Evolutionary conservation across 192 early-diverging fungal species (phyloP), one percentile per base, ranked within the genome.

Genomic region (Podila epicladia): DNA sequence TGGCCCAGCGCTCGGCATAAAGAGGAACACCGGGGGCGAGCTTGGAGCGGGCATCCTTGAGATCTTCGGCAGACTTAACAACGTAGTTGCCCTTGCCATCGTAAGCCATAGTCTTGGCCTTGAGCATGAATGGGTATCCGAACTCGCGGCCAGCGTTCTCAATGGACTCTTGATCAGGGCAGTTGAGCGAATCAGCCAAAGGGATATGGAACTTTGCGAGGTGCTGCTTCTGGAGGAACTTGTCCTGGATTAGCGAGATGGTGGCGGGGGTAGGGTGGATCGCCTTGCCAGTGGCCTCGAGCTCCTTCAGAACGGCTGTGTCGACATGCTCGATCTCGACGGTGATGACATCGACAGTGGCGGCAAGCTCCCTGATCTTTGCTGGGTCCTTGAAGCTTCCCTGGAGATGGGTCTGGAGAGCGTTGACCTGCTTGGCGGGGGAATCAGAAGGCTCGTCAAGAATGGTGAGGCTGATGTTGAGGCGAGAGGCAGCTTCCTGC

Each of bases 281-380:
- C 2, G 87, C 76, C 22, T 69, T 84, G 58, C 69, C 85, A 61
- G 87, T 82, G 26, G 68, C 67, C 58, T 92, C 90, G 15, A 95
- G 83, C 50, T 87, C 87, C 57, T 90, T 90, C 24, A 92, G 86
- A 50, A 87, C 85, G 4, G 78, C 72, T 37, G 88, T 85, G 82
- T 97, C 88, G 49, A 99, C 96, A 71, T 99, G 98, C 87, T 99
- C 98, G 53, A 99, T 99, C 85, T 99, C 97, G n/a, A 96, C 92
- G 0, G 98, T 99, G 32, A 99, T 88, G 22, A 98, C 90, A 78
- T 95, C 90, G 51, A 90, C 92, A 29, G 87, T 72, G 17, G 73
- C 53, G 22, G 97, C 96, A 20, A 99, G 88, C 65, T 92, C 86
- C 58, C 82, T 83, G 75, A 99, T 96, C 61, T 91, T 89, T 55